Base-by-base conservation (phyloP, 176 grass and related monocot species). In the Hsuehochloa calcarea region DNA sequence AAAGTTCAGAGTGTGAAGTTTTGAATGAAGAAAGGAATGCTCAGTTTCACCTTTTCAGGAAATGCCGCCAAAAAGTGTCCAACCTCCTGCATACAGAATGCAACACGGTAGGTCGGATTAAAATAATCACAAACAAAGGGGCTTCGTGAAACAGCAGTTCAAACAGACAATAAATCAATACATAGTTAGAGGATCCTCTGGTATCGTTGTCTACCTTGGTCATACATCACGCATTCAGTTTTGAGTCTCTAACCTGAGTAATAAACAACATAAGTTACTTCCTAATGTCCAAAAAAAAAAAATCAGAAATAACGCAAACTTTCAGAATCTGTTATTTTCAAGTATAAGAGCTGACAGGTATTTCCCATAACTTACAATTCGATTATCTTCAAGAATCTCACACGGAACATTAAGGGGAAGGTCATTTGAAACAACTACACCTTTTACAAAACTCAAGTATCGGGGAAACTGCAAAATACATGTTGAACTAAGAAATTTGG, bases 1-100 rank as follows among this genome's bases (percentile, higher is more conserved):
- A 98, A 98, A 80, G 86, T 93, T 51, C 95, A 93, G 5, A 98
- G 93, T 34, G 93, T 98, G 70, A 98, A 90, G 68, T 98, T 98
- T 0, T 93, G 95, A 88, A 98, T 98, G 80, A 95, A 98, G 75
- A 87, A 98, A 68, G 95, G 93, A 77, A 98, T 95, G 59, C 91
- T 75, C 67, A 98, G n/a, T n/a, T n/a, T 98, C 62, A 98, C 91
- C 74, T 90, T 95, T 70, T 91, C 93, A n/a, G 92, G 87, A 73
- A 90, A 95, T 85, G 95, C 93, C 43, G 93, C 93, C 79, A n/a
- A 98, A 81, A 88, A 93, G 78, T 98, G 95, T 56, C 95, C 95
- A 90, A 93, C 78, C 88, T 98, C 95, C 95, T 98, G 85, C 46
- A 87, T n/a, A 65, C 29, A 71, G 8, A 91, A 79, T 35, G 38